Percentiles rank a stretch among this genome's conserved stretches.
Conservation (phyloP, 164 flowering plant genomes). For the Nymphaea colorata region DNA sequence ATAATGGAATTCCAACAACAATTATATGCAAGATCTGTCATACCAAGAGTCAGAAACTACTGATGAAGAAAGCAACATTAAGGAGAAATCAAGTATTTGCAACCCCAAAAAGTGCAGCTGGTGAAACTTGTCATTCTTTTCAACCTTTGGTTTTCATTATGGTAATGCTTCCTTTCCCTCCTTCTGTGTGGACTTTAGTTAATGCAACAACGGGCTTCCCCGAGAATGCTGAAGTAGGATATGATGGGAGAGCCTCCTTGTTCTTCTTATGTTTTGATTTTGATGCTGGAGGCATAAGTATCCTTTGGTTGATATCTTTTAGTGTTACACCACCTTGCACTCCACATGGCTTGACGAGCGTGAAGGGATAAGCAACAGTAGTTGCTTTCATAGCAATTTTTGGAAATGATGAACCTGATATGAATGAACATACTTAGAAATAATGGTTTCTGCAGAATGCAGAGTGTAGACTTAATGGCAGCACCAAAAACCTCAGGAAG, state of each 20-base stretch:
- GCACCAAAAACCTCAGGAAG: too few species aligned
- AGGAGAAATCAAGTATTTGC: not conserved
- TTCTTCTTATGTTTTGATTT: conserved; percentile 28
- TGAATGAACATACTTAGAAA: not conserved
- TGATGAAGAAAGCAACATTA: not conserved
- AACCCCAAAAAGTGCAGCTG: not conserved
- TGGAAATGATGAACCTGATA: conserved; percentile 50
- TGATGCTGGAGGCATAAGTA: conserved; percentile 60
- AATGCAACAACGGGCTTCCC: conserved; percentile 94
- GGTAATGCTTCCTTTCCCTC: conserved; percentile 95
- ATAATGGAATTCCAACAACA: not conserved
- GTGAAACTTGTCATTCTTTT: conserved; percentile 5
- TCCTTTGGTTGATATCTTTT: conserved; percentile 83
- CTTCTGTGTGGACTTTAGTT: conserved; percentile 88
- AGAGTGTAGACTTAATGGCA: too few species aligned
- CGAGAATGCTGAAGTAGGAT: conserved; percentile 83
- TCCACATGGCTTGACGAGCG: conserved; percentile 79
- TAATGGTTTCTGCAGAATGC: too few species aligned
- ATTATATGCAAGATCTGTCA: not conserved
- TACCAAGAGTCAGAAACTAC: not conserved
- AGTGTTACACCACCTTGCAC: conserved; percentile 72
- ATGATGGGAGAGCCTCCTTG: conserved; percentile 35
- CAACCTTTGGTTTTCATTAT: conserved; percentile 90
- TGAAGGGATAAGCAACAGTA: conserved; percentile 79
- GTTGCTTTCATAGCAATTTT: conserved; percentile 51